phyloP scores from a whole-genome alignment of 371 early-diverging fungal genomes.

The Lichtheimia ornata region DNA sequence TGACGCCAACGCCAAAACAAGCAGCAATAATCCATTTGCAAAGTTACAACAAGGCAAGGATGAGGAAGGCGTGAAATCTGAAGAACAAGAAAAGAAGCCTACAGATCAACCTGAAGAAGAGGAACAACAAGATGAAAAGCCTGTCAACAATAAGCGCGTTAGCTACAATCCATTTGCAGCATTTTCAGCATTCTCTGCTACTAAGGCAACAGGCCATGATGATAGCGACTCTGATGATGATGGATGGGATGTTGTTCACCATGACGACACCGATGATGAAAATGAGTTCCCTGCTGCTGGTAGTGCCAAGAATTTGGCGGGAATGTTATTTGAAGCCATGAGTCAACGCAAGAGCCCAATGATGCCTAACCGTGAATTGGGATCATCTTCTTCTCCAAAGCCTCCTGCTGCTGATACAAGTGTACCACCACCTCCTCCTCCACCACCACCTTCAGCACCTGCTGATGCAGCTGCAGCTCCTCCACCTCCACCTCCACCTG shows the following conservation, averaged over 20 bases:
- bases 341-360: slow-evolving; percentile 23
- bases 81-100: slow-evolving; percentile 3
- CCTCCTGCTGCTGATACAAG: slow-evolving; percentile 10
- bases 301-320: slow-evolving; percentile 50
- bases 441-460: slow-evolving; percentile 17
- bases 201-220: slow-evolving; percentile 25
- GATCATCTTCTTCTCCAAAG: slow-evolving; percentile 14
- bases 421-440: slow-evolving; percentile 20
- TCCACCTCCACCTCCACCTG: slow-evolving; percentile 20
- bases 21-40: slow-evolving; percentile 53
- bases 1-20: slow-evolving; percentile 15
- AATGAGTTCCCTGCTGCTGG: slow-evolving; percentile 54
- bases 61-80: neutral
- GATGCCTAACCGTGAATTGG: slow-evolving; percentile 5
- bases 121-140: slow-evolving; percentile 13
- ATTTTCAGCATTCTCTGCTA: slow-evolving; percentile 49
- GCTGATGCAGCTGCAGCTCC: slow-evolving; percentile 11
- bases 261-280: slow-evolving; percentile 45
- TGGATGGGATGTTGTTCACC: slow-evolving; percentile 40
- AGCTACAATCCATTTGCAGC: slow-evolving; percentile 58
- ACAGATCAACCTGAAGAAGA: slow-evolving; percentile 4
- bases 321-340: slow-evolving; percentile 43
- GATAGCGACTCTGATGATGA: slow-evolving; percentile 40
- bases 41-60: slow-evolving; percentile 27
- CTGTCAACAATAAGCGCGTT: slow-evolving; percentile 30